phyloP scores from a whole-genome alignment of 805 yeast genomes.

The Cyberlindnera xishuangbannaensis region DNA sequence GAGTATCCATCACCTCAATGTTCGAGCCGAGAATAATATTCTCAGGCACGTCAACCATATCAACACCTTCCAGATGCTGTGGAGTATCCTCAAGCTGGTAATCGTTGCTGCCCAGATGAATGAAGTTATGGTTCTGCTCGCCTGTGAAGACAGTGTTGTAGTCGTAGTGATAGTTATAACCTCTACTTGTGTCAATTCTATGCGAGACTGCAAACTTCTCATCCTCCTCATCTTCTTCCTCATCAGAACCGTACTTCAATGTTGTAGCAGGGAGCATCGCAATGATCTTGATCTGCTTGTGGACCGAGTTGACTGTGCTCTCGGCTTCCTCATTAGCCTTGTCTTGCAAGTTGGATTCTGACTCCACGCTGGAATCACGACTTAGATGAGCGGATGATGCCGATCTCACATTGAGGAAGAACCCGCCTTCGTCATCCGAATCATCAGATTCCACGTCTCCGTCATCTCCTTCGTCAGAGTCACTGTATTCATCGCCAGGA shows the following conservation, averaged over 20 bases:
- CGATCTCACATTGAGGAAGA: slow-evolving; percentile 52
- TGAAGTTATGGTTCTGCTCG: slow-evolving; percentile 27
- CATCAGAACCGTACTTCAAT: slow-evolving; percentile 70
- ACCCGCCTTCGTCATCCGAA: slow-evolving; percentile 64
- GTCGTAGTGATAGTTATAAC: slow-evolving; percentile 74
- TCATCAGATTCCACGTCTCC: slow-evolving; percentile 25
- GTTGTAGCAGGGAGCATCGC: slow-evolving; percentile 83
- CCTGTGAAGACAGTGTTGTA: slow-evolving; percentile 70
- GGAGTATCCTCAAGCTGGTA: slow-evolving; percentile 20
- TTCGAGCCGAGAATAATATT: slow-evolving; percentile 25
- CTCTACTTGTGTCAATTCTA: slow-evolving; percentile 65
- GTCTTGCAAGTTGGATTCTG: slow-evolving; percentile 9
- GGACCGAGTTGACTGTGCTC: slow-evolving; percentile 1
- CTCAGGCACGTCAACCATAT: slow-evolving; percentile 25
- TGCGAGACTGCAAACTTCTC: slow-evolving; percentile 55
- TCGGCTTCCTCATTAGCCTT: slow-evolving; percentile 1
- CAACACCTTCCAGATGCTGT: slow-evolving; percentile 24
- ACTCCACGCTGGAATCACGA: no score
- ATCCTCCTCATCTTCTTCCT: slow-evolving; percentile 41
- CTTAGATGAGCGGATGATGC: slow-evolving; percentile 29
- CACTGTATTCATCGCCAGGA: slow-evolving; percentile 24
- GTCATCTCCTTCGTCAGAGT: slow-evolving; percentile 20
- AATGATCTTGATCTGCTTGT: slow-evolving; percentile 43
- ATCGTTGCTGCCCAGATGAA: slow-evolving; percentile 17
- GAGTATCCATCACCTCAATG: slow-evolving; percentile 16